Evolutionary conservation across 192 early-diverging fungal genomes (phyloP).

Genomic region (Linnemannia schmuckeri): DNA sequence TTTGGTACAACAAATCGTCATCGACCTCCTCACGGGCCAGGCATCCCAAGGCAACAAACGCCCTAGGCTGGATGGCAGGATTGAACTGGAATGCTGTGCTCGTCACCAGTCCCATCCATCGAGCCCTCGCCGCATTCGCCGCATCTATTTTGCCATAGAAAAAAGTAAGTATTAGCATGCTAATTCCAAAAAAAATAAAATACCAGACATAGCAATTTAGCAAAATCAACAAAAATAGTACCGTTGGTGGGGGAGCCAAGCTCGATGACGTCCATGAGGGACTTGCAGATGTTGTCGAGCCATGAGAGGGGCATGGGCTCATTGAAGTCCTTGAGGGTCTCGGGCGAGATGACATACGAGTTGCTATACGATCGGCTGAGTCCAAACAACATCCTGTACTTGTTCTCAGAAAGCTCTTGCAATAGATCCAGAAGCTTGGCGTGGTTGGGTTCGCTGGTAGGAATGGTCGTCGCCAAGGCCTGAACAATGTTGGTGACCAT

Average conservation of each 20-base stretch:
- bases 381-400: constrained; percentile 86
- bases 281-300: constrained; percentile 70
- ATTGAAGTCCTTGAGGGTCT: constrained; percentile 65
- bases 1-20: constrained; percentile 94
- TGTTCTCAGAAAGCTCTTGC: constrained; percentile 85
- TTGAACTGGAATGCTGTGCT: constrained; percentile 96
- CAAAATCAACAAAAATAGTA: constrained; percentile 53
- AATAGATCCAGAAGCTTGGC: constrained; percentile 72
- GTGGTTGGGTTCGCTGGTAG: constrained; percentile 66
- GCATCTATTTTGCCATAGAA: constrained; percentile 66
- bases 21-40: constrained; percentile 92
- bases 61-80: constrained; percentile 93
- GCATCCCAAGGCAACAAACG: constrained; percentile 92
- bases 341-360: constrained; percentile 73
- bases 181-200: neutral
- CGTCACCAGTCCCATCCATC: constrained; percentile 94
- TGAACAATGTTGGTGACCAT: constrained; percentile 94
- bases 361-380: constrained; percentile 74
- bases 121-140: constrained; percentile 85
- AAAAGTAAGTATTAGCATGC: neutral
- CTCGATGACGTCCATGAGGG: constrained; percentile 74
- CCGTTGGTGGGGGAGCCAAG: constrained; percentile 75
- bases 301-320: constrained; percentile 65
- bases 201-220: neutral
- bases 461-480: constrained; percentile 76